Percentiles rank a stretch among this genome's conserved stretches.
Conservation (phyloP, 306 rosid genomes). For the Rosa lucieae region DNA sequence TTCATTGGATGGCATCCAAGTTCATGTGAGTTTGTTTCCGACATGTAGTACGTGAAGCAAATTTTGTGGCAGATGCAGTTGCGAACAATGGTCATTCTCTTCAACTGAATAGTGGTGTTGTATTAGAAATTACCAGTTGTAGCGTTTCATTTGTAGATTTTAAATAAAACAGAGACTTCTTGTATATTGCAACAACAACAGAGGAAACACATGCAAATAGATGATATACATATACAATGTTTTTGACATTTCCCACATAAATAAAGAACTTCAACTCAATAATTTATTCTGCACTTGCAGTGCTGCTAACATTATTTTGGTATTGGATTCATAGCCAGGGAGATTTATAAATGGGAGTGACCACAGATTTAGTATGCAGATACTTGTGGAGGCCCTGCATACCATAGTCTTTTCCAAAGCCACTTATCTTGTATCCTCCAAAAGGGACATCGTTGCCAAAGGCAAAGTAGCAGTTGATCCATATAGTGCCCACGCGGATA, state of each 20-base stretch:
- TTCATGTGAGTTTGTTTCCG: no score
- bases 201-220: neutral
- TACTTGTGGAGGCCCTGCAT: slow-evolving; percentile 58
- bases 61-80: no score
- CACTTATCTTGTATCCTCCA: slow-evolving; percentile 85
- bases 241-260: neutral
- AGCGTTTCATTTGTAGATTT: neutral
- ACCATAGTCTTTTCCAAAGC: slow-evolving; percentile 83
- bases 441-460: slow-evolving; percentile 60
- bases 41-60: no score
- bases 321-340: slow-evolving; percentile 73
- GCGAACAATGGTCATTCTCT: no score
- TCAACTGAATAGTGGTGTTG: no score
- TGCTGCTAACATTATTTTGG: neutral
- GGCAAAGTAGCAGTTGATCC: slow-evolving; percentile 81
- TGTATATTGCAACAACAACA: neutral
- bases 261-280: neutral
- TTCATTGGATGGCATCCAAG: no score
- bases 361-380: slow-evolving; percentile 71
- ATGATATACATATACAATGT: neutral
- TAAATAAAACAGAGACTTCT: neutral
- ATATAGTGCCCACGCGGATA: slow-evolving; percentile 65
- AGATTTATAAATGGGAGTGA: slow-evolving; percentile 71
- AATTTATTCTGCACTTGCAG: neutral
- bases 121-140: no score